These are phyloP conservation scores for Mesotaenium endlicherianum DNA, from an alignment of 139 green algal genomes.

Conservation along the genomic window DNA sequence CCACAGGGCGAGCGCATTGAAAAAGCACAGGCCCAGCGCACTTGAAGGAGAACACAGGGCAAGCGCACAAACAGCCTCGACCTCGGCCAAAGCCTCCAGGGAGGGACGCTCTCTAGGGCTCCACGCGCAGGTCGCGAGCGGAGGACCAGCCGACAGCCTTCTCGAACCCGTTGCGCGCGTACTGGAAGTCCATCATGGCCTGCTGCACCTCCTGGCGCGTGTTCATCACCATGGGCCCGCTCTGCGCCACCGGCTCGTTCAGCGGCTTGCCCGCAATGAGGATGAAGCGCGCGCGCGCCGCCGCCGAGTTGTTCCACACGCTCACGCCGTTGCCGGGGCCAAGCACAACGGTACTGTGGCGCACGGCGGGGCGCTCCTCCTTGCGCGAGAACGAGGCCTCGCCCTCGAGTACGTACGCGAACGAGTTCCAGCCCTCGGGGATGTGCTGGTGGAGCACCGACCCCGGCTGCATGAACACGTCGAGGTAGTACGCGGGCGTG, in stretches of 20 bases:
- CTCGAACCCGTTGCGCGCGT: constrained; percentile 47
- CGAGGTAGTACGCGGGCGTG: constrained; percentile 40
- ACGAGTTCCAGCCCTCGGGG: constrained; percentile 28
- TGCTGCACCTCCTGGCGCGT: constrained; percentile 53
- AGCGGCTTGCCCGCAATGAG: constrained; percentile 58
- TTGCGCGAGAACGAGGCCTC: too few relatives aligned
- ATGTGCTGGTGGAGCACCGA: constrained; percentile 14
- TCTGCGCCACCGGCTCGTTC: constrained; percentile 54
- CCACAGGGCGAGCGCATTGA: too few relatives aligned
- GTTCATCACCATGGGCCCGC: constrained; percentile 61
- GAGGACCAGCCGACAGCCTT: constrained; percentile 31
- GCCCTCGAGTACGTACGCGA: too few relatives aligned
- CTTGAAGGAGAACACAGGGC: too few relatives aligned
- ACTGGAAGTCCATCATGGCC: constrained; percentile 53
- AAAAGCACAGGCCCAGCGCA: too few relatives aligned
- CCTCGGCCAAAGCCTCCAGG: too few relatives aligned
- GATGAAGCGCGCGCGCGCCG: constrained; percentile 25
- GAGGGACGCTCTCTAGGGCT: too few relatives aligned
- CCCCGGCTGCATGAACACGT: constrained; percentile 26
- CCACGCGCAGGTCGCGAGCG: too few relatives aligned
- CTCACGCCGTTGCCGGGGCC: constrained; percentile 23
- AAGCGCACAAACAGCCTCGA: too few relatives aligned
- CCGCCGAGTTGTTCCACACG: constrained; percentile 51
- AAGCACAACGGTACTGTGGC: constrained; percentile 32
- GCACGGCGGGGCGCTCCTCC: too few relatives aligned